Evolutionary conservation across 2,329 filamentous ascomycete species (phyloP).

Genomic region (Colletotrichum sp.): DNA sequence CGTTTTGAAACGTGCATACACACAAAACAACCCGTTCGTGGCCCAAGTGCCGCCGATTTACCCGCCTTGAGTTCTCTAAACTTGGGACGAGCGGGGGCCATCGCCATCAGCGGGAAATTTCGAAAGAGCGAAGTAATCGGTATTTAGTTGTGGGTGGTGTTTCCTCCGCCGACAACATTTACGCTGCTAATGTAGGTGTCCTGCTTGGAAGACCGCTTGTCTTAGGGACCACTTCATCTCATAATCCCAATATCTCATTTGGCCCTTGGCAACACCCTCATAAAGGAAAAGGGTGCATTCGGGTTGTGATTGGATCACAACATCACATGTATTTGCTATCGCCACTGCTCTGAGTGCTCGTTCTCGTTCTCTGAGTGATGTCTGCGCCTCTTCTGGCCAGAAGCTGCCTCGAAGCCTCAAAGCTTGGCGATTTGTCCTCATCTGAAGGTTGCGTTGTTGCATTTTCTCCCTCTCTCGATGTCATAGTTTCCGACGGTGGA

Average conservation of each 20-base stretch:
- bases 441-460: too few species aligned
- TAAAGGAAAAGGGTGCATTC: not conserved
- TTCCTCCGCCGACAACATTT: fast-evolving
- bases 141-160: not conserved
- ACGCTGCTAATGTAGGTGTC: fast-evolving
- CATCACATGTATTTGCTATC: not conserved
- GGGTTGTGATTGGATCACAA: not conserved
- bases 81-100: not conserved
- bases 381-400: not conserved
- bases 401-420: fast-evolving
- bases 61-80: not conserved
- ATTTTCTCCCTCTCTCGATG: too few species aligned
- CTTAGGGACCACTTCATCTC: not conserved
- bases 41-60: not conserved
- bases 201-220: not conserved
- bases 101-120: not conserved
- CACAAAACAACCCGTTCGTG: slow-evolving; percentile 6
- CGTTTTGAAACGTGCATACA: slow-evolving; percentile 2
- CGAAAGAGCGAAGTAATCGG: not conserved
- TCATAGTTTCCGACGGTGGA: too few species aligned
- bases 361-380: not conserved
- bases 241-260: not conserved
- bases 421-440: not conserved
- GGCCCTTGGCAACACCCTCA: not conserved
- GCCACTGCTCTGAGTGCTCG: fast-evolving